A percentile compares a stretch with the other conserved stretches of the same genome.
These are phyloP conservation scores for Saprolegnia diclina DNA, from an alignment of 352 stramenopile genomes.

Conservation along the genomic window DNA sequence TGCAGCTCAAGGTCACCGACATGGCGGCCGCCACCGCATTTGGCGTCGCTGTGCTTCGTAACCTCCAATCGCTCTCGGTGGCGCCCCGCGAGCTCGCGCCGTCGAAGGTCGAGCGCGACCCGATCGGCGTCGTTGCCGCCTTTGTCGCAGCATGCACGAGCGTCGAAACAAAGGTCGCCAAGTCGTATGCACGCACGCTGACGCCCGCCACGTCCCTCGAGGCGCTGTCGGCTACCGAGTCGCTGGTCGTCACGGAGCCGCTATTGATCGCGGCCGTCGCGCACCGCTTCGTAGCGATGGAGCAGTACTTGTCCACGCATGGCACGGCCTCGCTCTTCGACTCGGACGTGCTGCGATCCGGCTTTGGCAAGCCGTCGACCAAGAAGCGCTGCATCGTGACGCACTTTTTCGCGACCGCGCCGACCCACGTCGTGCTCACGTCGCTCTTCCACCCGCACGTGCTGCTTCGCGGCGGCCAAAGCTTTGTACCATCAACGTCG, in stretches of 20 bases:
- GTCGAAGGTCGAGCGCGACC: neutral
- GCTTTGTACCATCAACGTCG: neutral
- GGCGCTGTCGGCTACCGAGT: neutral
- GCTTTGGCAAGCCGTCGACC: neutral
- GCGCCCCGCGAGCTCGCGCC: neutral
- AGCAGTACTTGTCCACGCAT: constrained; percentile 1
- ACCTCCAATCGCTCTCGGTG: neutral
- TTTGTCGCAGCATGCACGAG: constrained; percentile 1
- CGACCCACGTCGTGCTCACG: neutral
- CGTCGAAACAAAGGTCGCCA: neutral
- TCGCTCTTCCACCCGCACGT: constrained; percentile 11
- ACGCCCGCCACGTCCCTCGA: neutral
- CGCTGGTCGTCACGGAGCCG: neutral
- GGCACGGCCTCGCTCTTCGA: neutral
- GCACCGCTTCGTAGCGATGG: neutral
- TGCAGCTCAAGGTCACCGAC: constrained; percentile 4
- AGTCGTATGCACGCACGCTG: neutral
- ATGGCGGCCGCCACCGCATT: neutral
- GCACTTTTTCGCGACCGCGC: neutral
- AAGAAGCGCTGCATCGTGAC: neutral
- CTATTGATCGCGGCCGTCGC: neutral
- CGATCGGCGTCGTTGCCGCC: neutral
- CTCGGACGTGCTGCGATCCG: neutral
- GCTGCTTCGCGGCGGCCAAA: neutral
- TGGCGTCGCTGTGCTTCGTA: neutral